Evolutionary conservation across 2,329 filamentous ascomycete species (phyloP), one percentile per base, ranked within the genome.

Genomic region (Sphaerulina vaccinii): DNA sequence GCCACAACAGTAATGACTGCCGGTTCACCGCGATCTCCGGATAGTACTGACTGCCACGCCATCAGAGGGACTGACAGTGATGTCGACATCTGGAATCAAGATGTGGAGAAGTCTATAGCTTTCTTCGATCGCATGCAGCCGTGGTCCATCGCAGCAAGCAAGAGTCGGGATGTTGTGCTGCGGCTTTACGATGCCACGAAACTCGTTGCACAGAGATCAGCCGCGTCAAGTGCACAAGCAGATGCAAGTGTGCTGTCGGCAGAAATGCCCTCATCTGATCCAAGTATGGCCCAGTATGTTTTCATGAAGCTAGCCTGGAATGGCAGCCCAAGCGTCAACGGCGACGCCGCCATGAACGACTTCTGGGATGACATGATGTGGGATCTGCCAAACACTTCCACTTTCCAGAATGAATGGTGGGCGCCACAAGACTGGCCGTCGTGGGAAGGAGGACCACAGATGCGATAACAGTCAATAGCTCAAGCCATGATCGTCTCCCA

Each of bases 401-500:
- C 48, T 22, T 46, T 53, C 3, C 51, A 52, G 36, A 36, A 29
- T 5, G 55, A 58, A 5, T 58, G 55, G 51, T 60, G 55, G 57
- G 46, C 40, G 22, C 49, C 50, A 21, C 54, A 55, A 23, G 52
- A 51, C 24, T 59, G 57, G 57, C 43, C 32, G 16, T 52, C 49
- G 15, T 58, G 54, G 56, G 41, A 49, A 13, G 51, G 51, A 18
- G 40, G 36, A 1, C 11, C 45, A 10, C 23, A 48, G 24, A 16
- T 15, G 23, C 38, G 19, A 35, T 5, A 8, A 21, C 9, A 32
- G 40, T 32, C 21, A 24, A n/a, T n/a, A n/a, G 10, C 29, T 65
- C 54, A 76, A 19, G 74, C 78, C 73, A 80, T 78, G 21, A 80
- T 74, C 7, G 78, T 81, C 62, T 81, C 75, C 77, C 78, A 81